Evolutionary conservation across 306 rosid genomes (phyloP).

Genomic region (Cicer cuneatum): DNA sequence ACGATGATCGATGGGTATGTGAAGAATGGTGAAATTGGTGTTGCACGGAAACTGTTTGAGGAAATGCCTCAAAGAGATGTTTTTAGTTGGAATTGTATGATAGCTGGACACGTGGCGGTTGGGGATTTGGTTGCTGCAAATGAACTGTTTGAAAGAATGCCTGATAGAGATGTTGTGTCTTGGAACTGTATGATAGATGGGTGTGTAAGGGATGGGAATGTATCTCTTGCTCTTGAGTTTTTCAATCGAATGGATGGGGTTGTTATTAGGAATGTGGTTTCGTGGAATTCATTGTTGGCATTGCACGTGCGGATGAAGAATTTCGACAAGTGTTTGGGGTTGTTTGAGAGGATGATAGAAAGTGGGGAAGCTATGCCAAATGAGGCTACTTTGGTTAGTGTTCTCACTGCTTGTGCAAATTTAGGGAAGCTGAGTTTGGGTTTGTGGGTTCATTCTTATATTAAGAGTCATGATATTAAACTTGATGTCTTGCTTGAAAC

Average conservation of each 20-base stretch:
- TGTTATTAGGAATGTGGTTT: conserved; percentile 51
- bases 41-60: conserved; percentile 55
- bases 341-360: conserved; percentile 61
- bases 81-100: conserved; percentile 64
- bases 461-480: conserved; percentile 44
- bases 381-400: conserved; percentile 72
- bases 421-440: conserved; percentile 64
- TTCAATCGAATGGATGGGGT: conserved; percentile 52
- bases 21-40: conserved; percentile 47
- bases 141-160: conserved; percentile 57
- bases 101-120: conserved; percentile 55
- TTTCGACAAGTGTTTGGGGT: conserved; percentile 55
- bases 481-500: conserved; percentile 68
- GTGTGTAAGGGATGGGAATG: conserved; percentile 54
- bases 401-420: conserved; percentile 64
- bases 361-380: conserved; percentile 57
- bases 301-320: conserved; percentile 51
- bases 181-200: conserved; percentile 79
- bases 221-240: conserved; percentile 50
- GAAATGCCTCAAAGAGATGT: conserved; percentile 60
- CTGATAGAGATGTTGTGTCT: conserved; percentile 56
- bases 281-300: conserved; percentile 70
- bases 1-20: conserved; percentile 69
- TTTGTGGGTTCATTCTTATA: conserved; percentile 58
- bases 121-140: conserved; percentile 57